These are phyloP conservation scores for Candida krabiensis DNA, from an alignment of 805 yeast species.

Conservation along the genomic window DNA sequence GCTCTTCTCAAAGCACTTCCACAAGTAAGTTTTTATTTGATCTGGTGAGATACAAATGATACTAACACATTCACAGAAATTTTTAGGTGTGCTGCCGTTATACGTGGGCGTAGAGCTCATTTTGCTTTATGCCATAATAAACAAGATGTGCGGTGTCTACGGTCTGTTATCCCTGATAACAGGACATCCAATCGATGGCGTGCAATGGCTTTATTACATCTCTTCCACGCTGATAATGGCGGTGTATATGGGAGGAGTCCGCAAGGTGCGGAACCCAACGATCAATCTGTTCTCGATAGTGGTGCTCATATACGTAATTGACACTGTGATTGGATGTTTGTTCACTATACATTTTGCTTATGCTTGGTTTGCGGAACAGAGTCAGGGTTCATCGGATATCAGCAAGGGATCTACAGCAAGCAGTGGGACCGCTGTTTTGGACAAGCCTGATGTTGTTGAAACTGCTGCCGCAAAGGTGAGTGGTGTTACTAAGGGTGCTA, in stretches of 20 bases:
- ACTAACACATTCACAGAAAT: conserved; percentile 40
- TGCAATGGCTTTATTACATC: conserved; percentile 81
- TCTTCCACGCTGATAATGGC: conserved; percentile 64
- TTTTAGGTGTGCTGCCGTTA: conserved; percentile 72
- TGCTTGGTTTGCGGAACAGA: conserved; percentile 61
- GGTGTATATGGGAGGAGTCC: conserved; percentile 60
- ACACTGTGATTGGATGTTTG: conserved; percentile 63
- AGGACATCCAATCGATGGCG: conserved; percentile 78
- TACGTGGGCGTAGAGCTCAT: conserved; percentile 85
- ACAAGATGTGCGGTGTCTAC: conserved; percentile 86
- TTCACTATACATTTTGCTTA: conserved; percentile 74
- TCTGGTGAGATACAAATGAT: background rate
- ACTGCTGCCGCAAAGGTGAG: no score
- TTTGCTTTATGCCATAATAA: conserved; percentile 71
- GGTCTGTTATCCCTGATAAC: conserved; percentile 86
- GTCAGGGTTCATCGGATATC: conserved; percentile 4
- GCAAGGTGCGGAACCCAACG: conserved; percentile 50
- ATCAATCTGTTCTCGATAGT: conserved; percentile 63
- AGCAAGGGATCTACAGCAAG: conserved; percentile 19
- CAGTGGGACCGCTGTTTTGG: conserved; percentile 24
- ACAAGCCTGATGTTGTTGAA: background rate
- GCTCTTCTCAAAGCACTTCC: conserved; percentile 19
- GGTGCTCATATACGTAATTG: conserved; percentile 61
- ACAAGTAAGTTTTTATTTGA: conserved; percentile 15
- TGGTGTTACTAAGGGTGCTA: no score